Evolutionary conservation across 441 rosid species (phyloP).

Genomic region (Theobroma grandiflorum): DNA sequence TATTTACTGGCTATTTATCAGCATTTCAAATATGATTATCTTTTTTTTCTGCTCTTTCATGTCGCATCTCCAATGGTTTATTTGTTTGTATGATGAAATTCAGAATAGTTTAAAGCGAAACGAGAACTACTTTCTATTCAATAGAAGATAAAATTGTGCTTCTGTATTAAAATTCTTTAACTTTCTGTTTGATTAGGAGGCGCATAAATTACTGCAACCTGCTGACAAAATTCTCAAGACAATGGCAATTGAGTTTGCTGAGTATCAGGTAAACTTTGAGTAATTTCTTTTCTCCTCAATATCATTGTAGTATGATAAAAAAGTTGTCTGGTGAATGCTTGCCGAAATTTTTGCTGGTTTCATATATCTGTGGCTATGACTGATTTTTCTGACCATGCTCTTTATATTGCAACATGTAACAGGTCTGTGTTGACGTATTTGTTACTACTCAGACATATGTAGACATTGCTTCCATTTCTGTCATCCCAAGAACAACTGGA

Average conservation of each 20-base stretch:
- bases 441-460: conserved; percentile 83
- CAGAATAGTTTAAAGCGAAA: background rate
- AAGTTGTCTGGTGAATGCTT: conserved; percentile 10
- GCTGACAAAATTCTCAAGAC: conserved; percentile 86
- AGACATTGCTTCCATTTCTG: conserved; percentile 90
- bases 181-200: conserved; percentile 65
- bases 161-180: conserved; percentile 15
- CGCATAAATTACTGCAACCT: conserved; percentile 90
- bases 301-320: background rate
- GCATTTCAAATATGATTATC: background rate
- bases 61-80: background rate
- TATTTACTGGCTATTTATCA: background rate
- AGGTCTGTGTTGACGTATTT: conserved; percentile 95
- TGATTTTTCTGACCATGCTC: conserved; percentile 22
- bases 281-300: background rate
- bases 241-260: conserved; percentile 97
- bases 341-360: conserved; percentile 17
- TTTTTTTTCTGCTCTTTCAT: background rate
- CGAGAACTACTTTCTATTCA: background rate
- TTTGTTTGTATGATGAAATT: conserved; percentile 3
- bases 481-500: conserved; percentile 92
- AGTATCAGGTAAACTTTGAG: conserved; percentile 70
- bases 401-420: conserved; percentile 32
- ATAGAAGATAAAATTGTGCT: background rate
- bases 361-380: conserved; percentile 21